Conservation (phyloP, 768 basidiomycete species). For the Myochromella boudieri region DNA sequence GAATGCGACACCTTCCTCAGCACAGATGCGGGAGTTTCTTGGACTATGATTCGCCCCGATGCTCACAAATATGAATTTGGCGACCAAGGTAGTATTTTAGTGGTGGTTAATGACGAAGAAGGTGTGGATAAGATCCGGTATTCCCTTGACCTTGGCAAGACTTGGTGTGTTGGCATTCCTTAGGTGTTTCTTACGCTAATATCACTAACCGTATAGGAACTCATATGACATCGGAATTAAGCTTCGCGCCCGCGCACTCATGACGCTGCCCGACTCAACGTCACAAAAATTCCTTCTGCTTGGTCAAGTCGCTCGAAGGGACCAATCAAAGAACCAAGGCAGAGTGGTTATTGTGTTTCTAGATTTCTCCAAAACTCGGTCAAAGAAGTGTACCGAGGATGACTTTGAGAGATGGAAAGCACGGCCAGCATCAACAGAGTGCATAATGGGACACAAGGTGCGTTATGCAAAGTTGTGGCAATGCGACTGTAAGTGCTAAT, state of each 20-base stretch:
- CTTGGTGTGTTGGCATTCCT: constrained; percentile 56
- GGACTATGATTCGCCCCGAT: constrained; percentile 72
- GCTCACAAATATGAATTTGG: constrained; percentile 98
- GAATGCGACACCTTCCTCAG: constrained; percentile 94
- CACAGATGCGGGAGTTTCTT: constrained; percentile 83
- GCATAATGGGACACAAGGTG: constrained; percentile 94
- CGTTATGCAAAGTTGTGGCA: constrained; percentile 14
- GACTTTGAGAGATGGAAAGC: constrained; percentile 95
- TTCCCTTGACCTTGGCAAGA: constrained; percentile 78
- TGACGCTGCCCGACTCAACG: constrained; percentile 92
- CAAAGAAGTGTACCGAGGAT: constrained; percentile 60
- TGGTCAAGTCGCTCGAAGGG: constrained; percentile 67
- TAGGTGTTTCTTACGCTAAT: not conserved
- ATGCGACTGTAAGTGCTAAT: constrained; percentile 1
- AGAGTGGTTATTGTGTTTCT: constrained; percentile 74
- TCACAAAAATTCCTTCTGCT: constrained; percentile 94
- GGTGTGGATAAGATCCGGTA: constrained; percentile 67
- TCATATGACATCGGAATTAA: constrained; percentile 67
- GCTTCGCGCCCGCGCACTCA: constrained; percentile 73
- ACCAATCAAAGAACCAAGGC: constrained; percentile 50
- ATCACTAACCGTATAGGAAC: constrained; percentile 47
- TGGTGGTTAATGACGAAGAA: constrained; percentile 87
- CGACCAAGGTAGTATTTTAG: constrained; percentile 77
- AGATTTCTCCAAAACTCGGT: constrained; percentile 74
- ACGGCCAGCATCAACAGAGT: constrained; percentile 61